phyloP scores from a whole-genome alignment of 2,329 filamentous ascomycete genomes.

The Microcyclospora tardicrescens region DNA sequence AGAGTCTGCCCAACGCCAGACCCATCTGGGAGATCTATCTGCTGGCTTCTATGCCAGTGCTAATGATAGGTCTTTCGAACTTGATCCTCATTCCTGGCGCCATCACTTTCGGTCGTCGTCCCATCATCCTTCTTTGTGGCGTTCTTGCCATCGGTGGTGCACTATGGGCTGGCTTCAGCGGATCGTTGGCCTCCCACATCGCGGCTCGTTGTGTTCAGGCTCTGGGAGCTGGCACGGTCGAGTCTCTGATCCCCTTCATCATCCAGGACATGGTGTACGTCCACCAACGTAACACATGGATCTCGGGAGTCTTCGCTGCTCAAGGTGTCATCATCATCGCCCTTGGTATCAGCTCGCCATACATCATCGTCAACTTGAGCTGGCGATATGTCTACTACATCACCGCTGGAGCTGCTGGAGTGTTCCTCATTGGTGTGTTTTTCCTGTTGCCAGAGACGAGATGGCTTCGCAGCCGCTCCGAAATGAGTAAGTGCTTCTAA shows the following conservation, averaged over 20 bases:
- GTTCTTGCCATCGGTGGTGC: constrained; percentile 16
- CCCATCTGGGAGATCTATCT: constrained; percentile 20
- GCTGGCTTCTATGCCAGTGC: constrained; percentile 17
- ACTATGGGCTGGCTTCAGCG: constrained; percentile 18
- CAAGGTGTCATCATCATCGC: constrained; percentile 20
- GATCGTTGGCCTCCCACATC: constrained; percentile 14
- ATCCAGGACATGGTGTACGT: constrained; percentile 19
- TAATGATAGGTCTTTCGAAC: constrained; percentile 20
- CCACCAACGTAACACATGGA: constrained; percentile 20
- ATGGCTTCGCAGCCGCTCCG: constrained; percentile 14
- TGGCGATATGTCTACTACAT: constrained; percentile 22
- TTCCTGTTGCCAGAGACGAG: constrained; percentile 19
- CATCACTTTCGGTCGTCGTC: constrained; percentile 17
- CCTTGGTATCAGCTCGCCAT: constrained; percentile 17
- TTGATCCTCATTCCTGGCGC: constrained; percentile 17
- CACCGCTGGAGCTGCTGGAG: constrained; percentile 11
- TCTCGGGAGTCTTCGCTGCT: constrained; percentile 16
- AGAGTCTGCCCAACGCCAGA: constrained; percentile 10
- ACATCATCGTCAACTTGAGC: constrained; percentile 14
- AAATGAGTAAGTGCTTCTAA: constrained; percentile 10
- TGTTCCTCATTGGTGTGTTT: constrained; percentile 15
- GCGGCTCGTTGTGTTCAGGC: constrained; percentile 18
- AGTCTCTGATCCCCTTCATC: constrained; percentile 20
- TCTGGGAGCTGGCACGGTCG: constrained; percentile 20
- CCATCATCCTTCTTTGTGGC: constrained; percentile 15